A percentile compares a stretch with the other conserved stretches of the same genome.
Conservation (phyloP, 1,139 yeast species). For the Scheffersomyces segobiensis region DNA sequence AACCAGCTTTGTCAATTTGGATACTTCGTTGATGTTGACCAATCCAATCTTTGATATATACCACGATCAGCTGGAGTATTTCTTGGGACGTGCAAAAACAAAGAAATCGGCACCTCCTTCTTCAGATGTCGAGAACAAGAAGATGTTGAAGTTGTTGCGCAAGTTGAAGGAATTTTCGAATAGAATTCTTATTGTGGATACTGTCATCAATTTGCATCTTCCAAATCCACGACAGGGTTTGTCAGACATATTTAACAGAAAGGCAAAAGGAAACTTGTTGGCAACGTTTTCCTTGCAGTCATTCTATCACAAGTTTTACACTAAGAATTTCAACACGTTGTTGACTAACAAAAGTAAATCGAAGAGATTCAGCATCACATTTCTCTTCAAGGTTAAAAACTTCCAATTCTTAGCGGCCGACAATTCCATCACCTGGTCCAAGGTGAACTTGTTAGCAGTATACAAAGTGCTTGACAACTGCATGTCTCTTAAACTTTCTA, state of each 20-base stretch:
- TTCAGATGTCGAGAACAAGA: neutral
- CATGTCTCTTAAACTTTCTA: conserved; percentile 24
- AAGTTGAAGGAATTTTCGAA: conserved; percentile 21
- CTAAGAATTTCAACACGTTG: conserved; percentile 21
- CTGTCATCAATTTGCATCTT: conserved; percentile 29
- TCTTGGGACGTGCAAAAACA: conserved; percentile 6
- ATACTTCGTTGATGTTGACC: conserved; percentile 17
- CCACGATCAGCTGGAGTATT: conserved; percentile 36
- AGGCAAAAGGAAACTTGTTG: conserved; percentile 28
- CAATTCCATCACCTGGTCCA: conserved; percentile 30
- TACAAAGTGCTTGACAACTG: conserved; percentile 25
- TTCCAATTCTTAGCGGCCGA: conserved; percentile 33
- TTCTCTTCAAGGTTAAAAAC: conserved; percentile 32
- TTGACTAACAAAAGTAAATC: conserved; percentile 4
- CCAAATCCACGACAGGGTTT: conserved; percentile 21
- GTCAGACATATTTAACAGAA: conserved; percentile 24
- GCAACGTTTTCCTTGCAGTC: conserved; percentile 25
- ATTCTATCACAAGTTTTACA: conserved; percentile 28
- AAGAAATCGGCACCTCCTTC: conserved; percentile 1
- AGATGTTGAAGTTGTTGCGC: conserved; percentile 11
- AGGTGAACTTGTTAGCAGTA: conserved; percentile 26
- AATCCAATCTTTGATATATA: conserved; percentile 39
- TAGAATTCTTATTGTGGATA: conserved; percentile 34
- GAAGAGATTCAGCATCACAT: conserved; percentile 11
- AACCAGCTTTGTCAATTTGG: conserved; percentile 12